A percentile compares a stretch with the other conserved stretches of the same genome.
These are phyloP conservation scores for Metschnikowia orientalis DNA, from an alignment of 805 yeast species.

Conservation along the genomic window DNA sequence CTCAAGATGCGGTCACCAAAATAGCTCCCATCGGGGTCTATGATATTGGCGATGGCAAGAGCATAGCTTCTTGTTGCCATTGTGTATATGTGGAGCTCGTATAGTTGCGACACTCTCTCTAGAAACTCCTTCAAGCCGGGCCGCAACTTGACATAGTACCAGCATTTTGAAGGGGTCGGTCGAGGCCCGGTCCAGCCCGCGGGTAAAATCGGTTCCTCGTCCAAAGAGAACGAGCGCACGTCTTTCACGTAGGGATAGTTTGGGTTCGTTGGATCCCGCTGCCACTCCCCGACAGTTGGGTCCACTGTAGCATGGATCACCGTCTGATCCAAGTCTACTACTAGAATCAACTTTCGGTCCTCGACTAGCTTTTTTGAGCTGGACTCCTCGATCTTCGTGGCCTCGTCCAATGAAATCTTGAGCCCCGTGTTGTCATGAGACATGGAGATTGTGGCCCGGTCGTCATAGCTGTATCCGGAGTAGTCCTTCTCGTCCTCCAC, in stretches of 20 bases:
- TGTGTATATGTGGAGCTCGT: slow-evolving; percentile 92
- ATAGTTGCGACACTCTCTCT: slow-evolving; percentile 54
- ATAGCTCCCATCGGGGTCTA: slow-evolving; percentile 81
- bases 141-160: slow-evolving; percentile 89
- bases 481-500: slow-evolving; percentile 70
- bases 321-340: slow-evolving; percentile 95
- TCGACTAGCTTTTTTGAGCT: slow-evolving; percentile 57
- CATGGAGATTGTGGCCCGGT: slow-evolving; percentile 82
- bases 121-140: slow-evolving; percentile 82
- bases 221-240: slow-evolving; percentile 70
- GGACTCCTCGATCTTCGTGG: slow-evolving; percentile 70
- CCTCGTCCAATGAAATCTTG: slow-evolving; percentile 81
- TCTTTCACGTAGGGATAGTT: slow-evolving; percentile 81
- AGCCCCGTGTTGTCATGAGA: slow-evolving; percentile 83
- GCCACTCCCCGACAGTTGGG: slow-evolving; percentile 97
- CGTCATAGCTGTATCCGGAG: slow-evolving; percentile 60
- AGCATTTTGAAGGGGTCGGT: slow-evolving; percentile 58
- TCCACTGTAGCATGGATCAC: slow-evolving; percentile 97
- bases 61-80: slow-evolving; percentile 98
- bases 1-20: slow-evolving; percentile 91
- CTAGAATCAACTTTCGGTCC: slow-evolving; percentile 73
- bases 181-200: slow-evolving; percentile 57
- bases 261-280: slow-evolving; percentile 77
- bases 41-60: slow-evolving; percentile 77
- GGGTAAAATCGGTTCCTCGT: slow-evolving; percentile 65